phyloP scores from a whole-genome alignment of 2,329 filamentous ascomycete genomes.

The Harringtonia lauricola region DNA sequence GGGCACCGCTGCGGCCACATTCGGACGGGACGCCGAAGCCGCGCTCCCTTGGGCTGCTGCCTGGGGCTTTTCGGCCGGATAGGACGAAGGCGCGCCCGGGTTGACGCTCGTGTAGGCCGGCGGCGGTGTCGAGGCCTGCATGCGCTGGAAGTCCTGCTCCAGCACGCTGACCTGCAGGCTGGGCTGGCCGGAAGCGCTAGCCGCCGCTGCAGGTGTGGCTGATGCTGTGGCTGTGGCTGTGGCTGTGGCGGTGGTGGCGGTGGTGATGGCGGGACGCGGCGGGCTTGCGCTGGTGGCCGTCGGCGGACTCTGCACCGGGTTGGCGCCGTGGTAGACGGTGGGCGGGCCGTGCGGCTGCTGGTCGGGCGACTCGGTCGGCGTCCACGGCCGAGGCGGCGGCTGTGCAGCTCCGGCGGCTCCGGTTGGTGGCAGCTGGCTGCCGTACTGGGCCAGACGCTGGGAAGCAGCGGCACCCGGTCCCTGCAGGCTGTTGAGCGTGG shows the following conservation, averaged over 20 bases:
- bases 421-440: slow-evolving; percentile 35
- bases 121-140: slow-evolving; percentile 75
- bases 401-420: too few relatives aligned
- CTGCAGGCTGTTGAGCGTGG: slow-evolving; percentile 65
- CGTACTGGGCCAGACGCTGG: slow-evolving; percentile 72
- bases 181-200: slow-evolving; percentile 16
- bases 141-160: slow-evolving; percentile 74
- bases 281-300: slow-evolving; percentile 1
- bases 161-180: slow-evolving; percentile 56
- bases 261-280: slow-evolving; percentile 6
- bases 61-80: slow-evolving; percentile 68
- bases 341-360: slow-evolving; percentile 81
- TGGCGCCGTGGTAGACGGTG: slow-evolving; percentile 79
- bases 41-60: slow-evolving; percentile 18
- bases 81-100: slow-evolving; percentile 47
- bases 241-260: slow-evolving; percentile 18
- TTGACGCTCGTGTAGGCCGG: slow-evolving; percentile 88
- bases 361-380: slow-evolving; percentile 82
- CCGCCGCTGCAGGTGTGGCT: slow-evolving; percentile 30
- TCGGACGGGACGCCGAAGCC: slow-evolving; percentile 15
- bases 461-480: slow-evolving; percentile 66
- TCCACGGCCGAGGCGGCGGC: slow-evolving; percentile 62
- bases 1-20: not conserved
- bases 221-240: slow-evolving; percentile 26
- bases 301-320: slow-evolving; percentile 45